A percentile compares a stretch with the other conserved stretches of the same genome.
These are phyloP conservation scores for Sarocladiaceae sp. DNA, from an alignment of 2,329 filamentous ascomycete species.

Conservation along the genomic window DNA sequence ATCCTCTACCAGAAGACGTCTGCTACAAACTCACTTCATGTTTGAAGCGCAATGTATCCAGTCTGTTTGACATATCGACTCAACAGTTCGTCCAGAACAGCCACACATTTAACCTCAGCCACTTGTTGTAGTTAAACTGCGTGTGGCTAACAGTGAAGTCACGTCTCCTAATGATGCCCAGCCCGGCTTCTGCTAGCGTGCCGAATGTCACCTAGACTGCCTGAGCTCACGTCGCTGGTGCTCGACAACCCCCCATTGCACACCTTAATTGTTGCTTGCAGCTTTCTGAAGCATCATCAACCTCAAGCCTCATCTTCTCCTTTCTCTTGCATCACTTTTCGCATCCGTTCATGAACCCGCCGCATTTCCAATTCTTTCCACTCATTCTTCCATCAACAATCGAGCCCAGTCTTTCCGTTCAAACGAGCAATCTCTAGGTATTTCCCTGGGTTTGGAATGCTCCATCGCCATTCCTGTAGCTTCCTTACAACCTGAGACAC, in stretches of 20 bases:
- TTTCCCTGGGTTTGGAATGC: no score
- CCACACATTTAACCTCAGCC: neutral
- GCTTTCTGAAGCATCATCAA: neutral
- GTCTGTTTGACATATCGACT: no score
- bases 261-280: no score
- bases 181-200: no score
- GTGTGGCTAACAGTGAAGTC: neutral
- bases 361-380: neutral
- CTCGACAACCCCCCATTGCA: no score
- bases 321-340: slow-evolving; percentile 1
- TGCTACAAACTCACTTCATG: no score
- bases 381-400: neutral
- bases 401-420: no score
- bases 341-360: neutral
- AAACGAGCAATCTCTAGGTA: no score
- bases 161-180: neutral
- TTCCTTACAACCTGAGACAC: neutral
- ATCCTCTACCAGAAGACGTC: no score
- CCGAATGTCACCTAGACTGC: neutral
- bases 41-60: no score
- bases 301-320: neutral
- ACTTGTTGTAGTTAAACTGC: neutral
- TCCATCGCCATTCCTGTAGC: neutral
- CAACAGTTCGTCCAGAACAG: no score
- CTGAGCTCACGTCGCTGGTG: neutral